Conservation (phyloP, 1,284 basidiomycete genomes). For the Apiotrichum veenhuisii region DNA sequence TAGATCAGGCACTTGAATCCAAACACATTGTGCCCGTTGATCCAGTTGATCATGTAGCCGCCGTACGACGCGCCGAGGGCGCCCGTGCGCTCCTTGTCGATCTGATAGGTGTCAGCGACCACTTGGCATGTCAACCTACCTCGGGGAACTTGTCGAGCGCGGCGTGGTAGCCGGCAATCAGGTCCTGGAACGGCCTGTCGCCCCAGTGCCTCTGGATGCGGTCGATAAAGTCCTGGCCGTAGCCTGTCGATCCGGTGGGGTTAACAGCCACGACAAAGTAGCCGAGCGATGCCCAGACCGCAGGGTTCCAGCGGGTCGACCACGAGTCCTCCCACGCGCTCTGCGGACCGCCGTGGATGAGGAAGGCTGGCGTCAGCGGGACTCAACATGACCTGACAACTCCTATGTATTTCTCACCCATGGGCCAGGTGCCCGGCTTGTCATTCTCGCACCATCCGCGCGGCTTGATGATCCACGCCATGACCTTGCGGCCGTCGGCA, state of each 20-base stretch:
- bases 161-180: constrained; percentile 70
- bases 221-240: constrained; percentile 83
- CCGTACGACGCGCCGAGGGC: constrained; percentile 55
- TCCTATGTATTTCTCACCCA: constrained; percentile 17
- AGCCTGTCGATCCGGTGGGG: constrained; percentile 81
- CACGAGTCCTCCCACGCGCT: constrained; percentile 76
- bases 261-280: constrained; percentile 82
- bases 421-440: constrained; percentile 64
- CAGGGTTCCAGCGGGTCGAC: constrained; percentile 84
- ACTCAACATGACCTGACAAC: too few species aligned
- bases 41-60: constrained; percentile 67
- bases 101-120: constrained; percentile 50
- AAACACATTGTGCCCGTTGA: constrained; percentile 83
- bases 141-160: constrained; percentile 67
- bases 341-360: constrained; percentile 50
- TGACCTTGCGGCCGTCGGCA: constrained; percentile 63
- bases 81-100: constrained; percentile 73
- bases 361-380: constrained; percentile 33
- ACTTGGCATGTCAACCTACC: constrained; percentile 46
- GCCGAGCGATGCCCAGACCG: constrained; percentile 54
- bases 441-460: constrained; percentile 62
- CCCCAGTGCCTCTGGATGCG: constrained; percentile 53
- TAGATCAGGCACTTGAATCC: constrained; percentile 84
- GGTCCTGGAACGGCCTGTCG: constrained; percentile 66
- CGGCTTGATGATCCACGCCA: constrained; percentile 78